Base-by-base conservation (phyloP, 2,329 filamentous ascomycete genomes). In the Drechslera avenae region DNA sequence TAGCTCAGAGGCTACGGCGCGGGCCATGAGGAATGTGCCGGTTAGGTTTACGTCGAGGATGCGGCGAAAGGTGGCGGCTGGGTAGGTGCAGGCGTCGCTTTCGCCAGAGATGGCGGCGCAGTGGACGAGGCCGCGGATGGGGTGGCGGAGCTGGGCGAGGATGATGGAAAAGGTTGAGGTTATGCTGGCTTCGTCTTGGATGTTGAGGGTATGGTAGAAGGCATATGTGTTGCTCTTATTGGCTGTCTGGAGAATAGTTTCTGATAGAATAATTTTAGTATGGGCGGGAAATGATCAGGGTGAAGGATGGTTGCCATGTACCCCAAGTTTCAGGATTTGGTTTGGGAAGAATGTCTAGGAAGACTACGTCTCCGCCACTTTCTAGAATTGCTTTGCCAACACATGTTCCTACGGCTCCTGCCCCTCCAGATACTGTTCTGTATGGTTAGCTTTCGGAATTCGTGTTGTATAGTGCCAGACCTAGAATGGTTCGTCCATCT, bases 1-100 rank as follows among this genome's bases (percentile, higher is more conserved):
- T 51, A 75, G 67, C 26, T 71, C 58, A 13, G 60, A 54, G 1
- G 69, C 73, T n/a, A 65, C 61, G 7, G 68, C 63, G 45, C 70
- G 68, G 1, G 70, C 64, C 6, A 66, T 56, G 19, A 69, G 62
- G 50, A 75, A 74, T 4, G 69, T 72, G 5, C 73, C 73, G n/a
- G 68, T 62, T 1, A 73, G 64, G 39, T 76, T 75, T 33, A 74
- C 66, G 39, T 74, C 67, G 9, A 75, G 51, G 19, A 76, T 68
- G 23, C 65, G 66, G 5, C 68, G 61, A 52, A 74, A 73, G 13
- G 68, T 62, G 10, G 63, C 55, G 16, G 62, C 52, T 2, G 67
- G 60, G 42, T 75, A 75, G 31, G 68, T 64, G 6, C 68, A 56
- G 6, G 70, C 72, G 44, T 69, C 64, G 47, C 57, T 60, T 36